phyloP scores from a whole-genome alignment of 345 rosid genomes.

The Lepidium didymum region DNA sequence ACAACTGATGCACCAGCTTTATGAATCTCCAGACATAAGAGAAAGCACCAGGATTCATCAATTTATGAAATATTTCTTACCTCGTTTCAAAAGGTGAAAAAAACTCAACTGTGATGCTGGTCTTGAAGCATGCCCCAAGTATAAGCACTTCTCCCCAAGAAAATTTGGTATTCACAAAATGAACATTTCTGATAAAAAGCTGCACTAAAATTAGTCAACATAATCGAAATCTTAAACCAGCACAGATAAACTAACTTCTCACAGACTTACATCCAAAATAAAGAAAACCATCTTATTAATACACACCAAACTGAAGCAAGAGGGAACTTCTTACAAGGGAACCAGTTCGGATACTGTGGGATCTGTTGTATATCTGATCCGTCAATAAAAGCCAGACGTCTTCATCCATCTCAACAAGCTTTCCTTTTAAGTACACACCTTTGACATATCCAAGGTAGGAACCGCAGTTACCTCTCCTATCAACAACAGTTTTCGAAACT shows the following conservation, averaged over 20 bases:
- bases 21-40: not conserved
- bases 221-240: slow-evolving; percentile 17
- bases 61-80: slow-evolving; percentile 31
- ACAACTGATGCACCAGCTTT: slow-evolving; percentile 47
- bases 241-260: slow-evolving; percentile 7
- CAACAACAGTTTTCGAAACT: slow-evolving; percentile 17
- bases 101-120: slow-evolving; percentile 55
- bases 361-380: slow-evolving; percentile 41
- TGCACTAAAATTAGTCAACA: slow-evolving; percentile 26
- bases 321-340: slow-evolving; percentile 53
- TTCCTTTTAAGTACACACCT: slow-evolving; percentile 65
- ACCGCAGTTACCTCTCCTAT: slow-evolving; percentile 48
- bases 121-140: slow-evolving; percentile 77
- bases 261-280: not conserved
- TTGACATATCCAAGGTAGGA: slow-evolving; percentile 59
- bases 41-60: not conserved
- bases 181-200: slow-evolving; percentile 69
- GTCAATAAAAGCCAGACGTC: slow-evolving; percentile 82
- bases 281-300: not conserved
- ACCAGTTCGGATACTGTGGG: slow-evolving; percentile 69
- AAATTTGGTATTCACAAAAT: slow-evolving; percentile 69
- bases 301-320: slow-evolving; percentile 4
- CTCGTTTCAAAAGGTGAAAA: slow-evolving; percentile 74
- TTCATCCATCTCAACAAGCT: slow-evolving; percentile 74
- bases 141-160: slow-evolving; percentile 55